Base-by-base conservation (phyloP, 495 filamentous ascomycete genomes). In the Neurospora hispaniola region DNA sequence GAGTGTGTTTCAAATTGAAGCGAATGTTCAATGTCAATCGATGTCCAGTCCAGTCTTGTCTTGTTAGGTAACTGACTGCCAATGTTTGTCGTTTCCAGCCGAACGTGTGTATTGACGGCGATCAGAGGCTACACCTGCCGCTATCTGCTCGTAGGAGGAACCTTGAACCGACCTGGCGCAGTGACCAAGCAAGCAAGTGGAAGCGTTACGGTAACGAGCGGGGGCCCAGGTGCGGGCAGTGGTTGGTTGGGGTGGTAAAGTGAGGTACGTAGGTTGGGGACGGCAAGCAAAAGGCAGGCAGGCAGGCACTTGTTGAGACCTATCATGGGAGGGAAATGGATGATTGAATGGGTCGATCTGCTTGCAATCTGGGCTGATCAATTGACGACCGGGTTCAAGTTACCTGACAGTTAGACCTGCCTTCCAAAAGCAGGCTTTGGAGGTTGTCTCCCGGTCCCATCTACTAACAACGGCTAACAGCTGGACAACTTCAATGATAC, bases 311-410 rank as follows among this genome's bases (percentile, higher is more conserved):
- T 31, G 11, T 41, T 69, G 42, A n/a, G 20, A 12, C 35, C 35
- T 38, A 5, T 4, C 5, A 38, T 4, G 27, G 42, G 43, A 48
- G 5, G 35, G 35, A 42, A 69, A 62, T 27, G 48, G 48, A 27
- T 54, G 27, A 31, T 54, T 54, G 23, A 23, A 78, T 81, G 79
- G 79, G 79, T 74, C 78, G 79, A 81, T 79, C 71, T 72, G 69
- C 69, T 12, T 75, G 75, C 73, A 80, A 78, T 77, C 78, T 81
- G 79, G 76, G 79, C 77, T 78, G 78, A 80, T 79, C 69, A 62
- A 69, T 73, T 74, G 48, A 73, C 39, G 73, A 71, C 41, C 66
- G 59, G 71, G 70, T 72, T 70, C 66, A 59, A 69, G 70, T 72
- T 70, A 72, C 35, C 35, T 38, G 35, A 79, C 72, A 80, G 14